These are phyloP conservation scores for Hypholoma fasciculare DNA, from an alignment of 768 basidiomycete genomes.

Conservation along the genomic window DNA sequence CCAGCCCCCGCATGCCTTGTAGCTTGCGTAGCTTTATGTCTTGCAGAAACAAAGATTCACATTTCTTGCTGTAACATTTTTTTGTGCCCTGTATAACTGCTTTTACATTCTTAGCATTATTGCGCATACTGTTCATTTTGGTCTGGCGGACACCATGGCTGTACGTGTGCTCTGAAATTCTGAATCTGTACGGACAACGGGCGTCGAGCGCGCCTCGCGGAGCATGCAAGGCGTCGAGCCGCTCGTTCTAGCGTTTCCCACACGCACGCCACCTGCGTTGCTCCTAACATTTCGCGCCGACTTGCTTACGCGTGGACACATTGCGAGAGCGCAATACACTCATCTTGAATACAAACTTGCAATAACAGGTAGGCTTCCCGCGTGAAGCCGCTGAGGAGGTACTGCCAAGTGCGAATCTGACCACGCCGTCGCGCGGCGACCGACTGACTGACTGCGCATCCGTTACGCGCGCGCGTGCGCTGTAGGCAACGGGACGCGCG, in stretches of 20 bases:
- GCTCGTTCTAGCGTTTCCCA: conserved; percentile 39
- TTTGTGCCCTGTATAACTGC: no score
- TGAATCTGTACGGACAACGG: conserved; percentile 21
- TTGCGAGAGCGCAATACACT: conserved; percentile 51
- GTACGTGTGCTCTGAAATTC: no score
- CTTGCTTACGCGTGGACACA: background rate
- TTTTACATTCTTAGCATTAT: no score
- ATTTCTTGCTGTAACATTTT: no score
- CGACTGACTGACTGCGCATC: background rate
- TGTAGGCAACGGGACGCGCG: conserved; percentile 43
- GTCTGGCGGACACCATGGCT: no score
- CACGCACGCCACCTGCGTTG: background rate
- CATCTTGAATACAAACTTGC: conserved; percentile 53
- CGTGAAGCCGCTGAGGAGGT: conserved; percentile 19
- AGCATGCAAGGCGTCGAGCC: conserved; percentile 40
- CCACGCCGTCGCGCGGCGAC: background rate
- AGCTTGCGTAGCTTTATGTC: no score
- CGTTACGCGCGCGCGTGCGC: background rate
- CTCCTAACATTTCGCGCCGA: no score
- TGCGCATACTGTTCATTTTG: no score
- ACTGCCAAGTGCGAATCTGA: conserved; percentile 25
- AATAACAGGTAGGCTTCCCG: conserved; percentile 48
- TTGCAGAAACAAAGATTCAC: no score
- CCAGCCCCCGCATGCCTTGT: no score
- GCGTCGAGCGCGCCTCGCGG: conserved; percentile 52